Evolutionary conservation across 306 rosid species (phyloP).

Genomic region (Cucumis cinereus): DNA sequence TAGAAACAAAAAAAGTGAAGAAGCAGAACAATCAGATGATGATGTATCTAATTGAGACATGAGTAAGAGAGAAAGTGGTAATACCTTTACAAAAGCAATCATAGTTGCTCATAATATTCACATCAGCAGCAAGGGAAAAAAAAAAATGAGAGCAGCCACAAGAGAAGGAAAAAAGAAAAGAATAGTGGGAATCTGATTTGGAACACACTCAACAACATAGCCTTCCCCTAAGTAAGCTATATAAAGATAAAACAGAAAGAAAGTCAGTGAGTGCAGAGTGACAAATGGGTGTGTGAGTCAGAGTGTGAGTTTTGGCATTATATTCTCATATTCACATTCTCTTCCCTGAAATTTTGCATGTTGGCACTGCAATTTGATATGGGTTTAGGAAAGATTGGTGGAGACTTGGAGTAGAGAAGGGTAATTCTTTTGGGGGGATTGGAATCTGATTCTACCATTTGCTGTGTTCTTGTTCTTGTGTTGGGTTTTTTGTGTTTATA

Average conservation of each 20-base stretch:
- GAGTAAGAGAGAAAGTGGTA: background rate
- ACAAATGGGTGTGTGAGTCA: background rate
- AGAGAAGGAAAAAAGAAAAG: background rate
- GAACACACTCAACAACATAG: background rate
- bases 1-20: background rate
- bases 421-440: background rate
- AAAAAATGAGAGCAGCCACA: background rate
- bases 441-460: slow-evolving; percentile 13
- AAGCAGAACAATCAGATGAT: background rate
- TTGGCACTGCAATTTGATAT: background rate
- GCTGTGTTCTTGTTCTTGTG: background rate
- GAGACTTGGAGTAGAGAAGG: background rate
- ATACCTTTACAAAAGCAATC: background rate
- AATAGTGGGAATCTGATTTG: background rate
- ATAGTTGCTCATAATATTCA: background rate
- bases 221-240: background rate
- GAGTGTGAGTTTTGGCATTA: background rate
- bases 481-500: background rate
- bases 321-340: slow-evolving; percentile 1
- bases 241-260: background rate
- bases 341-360: background rate
- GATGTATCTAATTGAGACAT: slow-evolving; percentile 1
- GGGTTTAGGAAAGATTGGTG: background rate
- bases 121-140: background rate
- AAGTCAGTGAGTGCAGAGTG: slow-evolving; percentile 1